A percentile compares a stretch with the other conserved stretches of the same genome.
Evolutionary conservation across 495 filamentous ascomycete genomes (phyloP).

Genomic region (Pseudevernia furfuracea): DNA sequence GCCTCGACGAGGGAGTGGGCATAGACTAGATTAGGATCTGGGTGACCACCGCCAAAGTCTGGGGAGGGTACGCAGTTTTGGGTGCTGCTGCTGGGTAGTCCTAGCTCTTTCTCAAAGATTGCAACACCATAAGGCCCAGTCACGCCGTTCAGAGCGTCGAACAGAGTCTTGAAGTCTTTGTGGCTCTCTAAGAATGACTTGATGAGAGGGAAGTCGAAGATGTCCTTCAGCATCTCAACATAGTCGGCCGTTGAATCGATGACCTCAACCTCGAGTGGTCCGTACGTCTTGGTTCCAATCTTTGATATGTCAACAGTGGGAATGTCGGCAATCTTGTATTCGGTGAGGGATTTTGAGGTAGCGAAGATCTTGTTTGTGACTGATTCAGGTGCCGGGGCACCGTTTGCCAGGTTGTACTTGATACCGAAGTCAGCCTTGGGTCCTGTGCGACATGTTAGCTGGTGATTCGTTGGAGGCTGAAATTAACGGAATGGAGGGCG

Average conservation of each 20-base stretch:
- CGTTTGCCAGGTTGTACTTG: slow-evolving; percentile 97
- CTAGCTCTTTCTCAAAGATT: slow-evolving; percentile 91
- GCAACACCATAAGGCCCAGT: slow-evolving; percentile 91
- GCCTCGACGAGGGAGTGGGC: slow-evolving; percentile 90
- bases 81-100: slow-evolving; percentile 63
- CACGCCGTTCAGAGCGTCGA: slow-evolving; percentile 89
- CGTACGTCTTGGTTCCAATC: slow-evolving; percentile 78
- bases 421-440: slow-evolving; percentile 94
- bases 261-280: slow-evolving; percentile 83
- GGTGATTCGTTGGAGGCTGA: not conserved
- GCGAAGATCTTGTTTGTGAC: slow-evolving; percentile 98
- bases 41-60: slow-evolving; percentile 95
- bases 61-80: slow-evolving; percentile 90
- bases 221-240: slow-evolving; percentile 88
- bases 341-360: slow-evolving; percentile 74
- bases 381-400: slow-evolving; percentile 86
- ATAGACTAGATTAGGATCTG: slow-evolving; percentile 97
- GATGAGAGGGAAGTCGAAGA: slow-evolving; percentile 95
- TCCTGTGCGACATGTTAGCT: slow-evolving; percentile 42
- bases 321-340: slow-evolving; percentile 86
- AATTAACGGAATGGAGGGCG: slow-evolving; percentile 30
- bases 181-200: slow-evolving; percentile 79
- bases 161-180: slow-evolving; percentile 91
- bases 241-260: slow-evolving; percentile 90
- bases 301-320: slow-evolving; percentile 76